Base-by-base conservation (phyloP, 352 stramenopile species). In the Globisporangium acanthophoron region DNA sequence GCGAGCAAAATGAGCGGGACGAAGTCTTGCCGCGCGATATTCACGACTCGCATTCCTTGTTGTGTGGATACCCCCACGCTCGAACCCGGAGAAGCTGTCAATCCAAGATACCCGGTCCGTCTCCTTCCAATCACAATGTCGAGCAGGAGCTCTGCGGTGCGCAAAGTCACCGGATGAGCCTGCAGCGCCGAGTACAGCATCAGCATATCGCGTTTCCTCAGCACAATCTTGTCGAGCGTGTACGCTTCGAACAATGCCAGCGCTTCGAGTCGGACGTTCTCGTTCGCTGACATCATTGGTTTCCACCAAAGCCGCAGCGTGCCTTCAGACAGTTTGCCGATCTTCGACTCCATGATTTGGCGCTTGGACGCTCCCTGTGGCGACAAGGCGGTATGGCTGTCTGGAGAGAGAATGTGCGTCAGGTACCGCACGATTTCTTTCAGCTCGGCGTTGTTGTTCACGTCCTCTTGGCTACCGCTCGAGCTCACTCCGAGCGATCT, bases 191-290 rank as follows among this genome's bases (percentile, higher is more conserved):
- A 74, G 40, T 83, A 68, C 20, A 92, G 52, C 66, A 90, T 86
- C 13, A 90, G 56, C 54, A 87, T 73, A 40, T 92, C 83, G 44
- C 62, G 67, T 50, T 73, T 74, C 48, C 76, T 72, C 33, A 91
- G 59, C 50, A 80, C 29, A 11, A 89, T 71, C 47, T 80, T 87
- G 33, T 92, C 78, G 5, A 71, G 72, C 27, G 76, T 88, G 53
- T 91, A 90, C 3, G 75, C 54, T 60, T 93, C 81, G 43, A 92
- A 89, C 2, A 92, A 54, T n/a, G 61, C 66, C 35, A 93, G 62
- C 15, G 71, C 74, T 61, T 80, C 73, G 6, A 90, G 62, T 5
- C 83, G 79, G 20, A 93, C 67, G 37, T 68, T 71, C 13, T 78
- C 67, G 40, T 71, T 66, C 9, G 65, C 33, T 12, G 69, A 80